These are phyloP conservation scores for Malus orientalis DNA, from an alignment of 306 rosid species.

Conservation along the genomic window DNA sequence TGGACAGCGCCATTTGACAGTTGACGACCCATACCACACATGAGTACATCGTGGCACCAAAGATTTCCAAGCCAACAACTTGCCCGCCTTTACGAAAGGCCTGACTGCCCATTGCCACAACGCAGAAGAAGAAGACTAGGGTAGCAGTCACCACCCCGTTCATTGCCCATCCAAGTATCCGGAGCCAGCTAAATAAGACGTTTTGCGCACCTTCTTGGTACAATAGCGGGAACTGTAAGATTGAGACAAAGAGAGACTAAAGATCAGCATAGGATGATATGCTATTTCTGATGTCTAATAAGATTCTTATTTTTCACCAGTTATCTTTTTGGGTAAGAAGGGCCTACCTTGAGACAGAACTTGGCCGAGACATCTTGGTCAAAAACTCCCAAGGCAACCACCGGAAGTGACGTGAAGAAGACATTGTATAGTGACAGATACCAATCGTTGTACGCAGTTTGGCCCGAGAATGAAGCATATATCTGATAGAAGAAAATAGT, in stretches of 20 bases:
- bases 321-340: background rate
- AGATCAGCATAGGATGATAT: background rate
- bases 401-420: slow-evolving; percentile 97
- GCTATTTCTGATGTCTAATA: background rate
- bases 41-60: slow-evolving; percentile 81
- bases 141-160: slow-evolving; percentile 58
- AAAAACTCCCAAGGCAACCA: slow-evolving; percentile 88
- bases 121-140: slow-evolving; percentile 71
- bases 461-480: slow-evolving; percentile 85
- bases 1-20: slow-evolving; percentile 90
- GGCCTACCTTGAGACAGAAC: slow-evolving; percentile 70
- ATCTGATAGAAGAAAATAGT: slow-evolving; percentile 74
- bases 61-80: slow-evolving; percentile 51
- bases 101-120: slow-evolving; percentile 47
- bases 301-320: background rate
- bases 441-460: slow-evolving; percentile 87
- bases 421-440: slow-evolving; percentile 74
- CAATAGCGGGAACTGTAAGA: slow-evolving; percentile 72
- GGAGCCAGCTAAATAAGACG: slow-evolving; percentile 74
- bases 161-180: slow-evolving; percentile 66
- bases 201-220: slow-evolving; percentile 97
- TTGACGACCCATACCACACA: slow-evolving; percentile 92
- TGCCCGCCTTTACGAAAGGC: slow-evolving; percentile 82
- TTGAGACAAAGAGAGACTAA: background rate
- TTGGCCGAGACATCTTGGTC: slow-evolving; percentile 86